Evolutionary conservation across 768 basidiomycete genomes (phyloP), one percentile per base, ranked within the genome.

Genomic region (Amanita thiersii): DNA sequence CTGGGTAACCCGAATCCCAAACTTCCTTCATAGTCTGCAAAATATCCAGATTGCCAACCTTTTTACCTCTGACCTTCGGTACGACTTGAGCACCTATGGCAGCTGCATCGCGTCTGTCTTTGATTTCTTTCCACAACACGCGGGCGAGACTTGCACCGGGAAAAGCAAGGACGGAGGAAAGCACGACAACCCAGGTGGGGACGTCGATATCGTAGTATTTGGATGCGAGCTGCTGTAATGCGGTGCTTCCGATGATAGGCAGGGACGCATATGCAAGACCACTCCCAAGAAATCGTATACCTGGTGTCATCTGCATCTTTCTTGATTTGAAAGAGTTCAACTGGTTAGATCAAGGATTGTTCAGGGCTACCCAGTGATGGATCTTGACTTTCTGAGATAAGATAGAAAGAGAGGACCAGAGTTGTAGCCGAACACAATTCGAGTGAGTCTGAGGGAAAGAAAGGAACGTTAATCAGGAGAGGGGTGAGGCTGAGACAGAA

Each of bases 1-100:
- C 73, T 28, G 69, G 69, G 56, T 79, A 77, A 1, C 75, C 77
- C 29, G 52, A 50, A 2, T 57, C 55, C 40, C 64, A 66, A 23
- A 65, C 62, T 37, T 59, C 47, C 39, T 63, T 53, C 55, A 70
- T 48, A 9, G 17, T 47, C 15, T 54, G 36, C 45, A 75, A 47
- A 11, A 73, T 37, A 45, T 75, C 75, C 4, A 72, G 19, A 45
- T 73, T 76, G 30, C 73, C 73, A 6, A 65, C 53, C 39, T 29
- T 50, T 36, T 60, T 60, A 0, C 77, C 76, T 21, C 47, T 46
- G 1, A 60, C 49, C 12, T 52, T 51, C 4, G 65, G 68, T 3
- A 69, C 59, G 20, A 66, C 57, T 11, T 68, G 68, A 20, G 75
- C 73, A 3, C 75, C 75, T 39, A 72, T 29, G 1, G 57, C 52